These are phyloP conservation scores for Echinochloa phyllopogon DNA, from an alignment of 176 grass and related monocot genomes.

Conservation along the genomic window DNA sequence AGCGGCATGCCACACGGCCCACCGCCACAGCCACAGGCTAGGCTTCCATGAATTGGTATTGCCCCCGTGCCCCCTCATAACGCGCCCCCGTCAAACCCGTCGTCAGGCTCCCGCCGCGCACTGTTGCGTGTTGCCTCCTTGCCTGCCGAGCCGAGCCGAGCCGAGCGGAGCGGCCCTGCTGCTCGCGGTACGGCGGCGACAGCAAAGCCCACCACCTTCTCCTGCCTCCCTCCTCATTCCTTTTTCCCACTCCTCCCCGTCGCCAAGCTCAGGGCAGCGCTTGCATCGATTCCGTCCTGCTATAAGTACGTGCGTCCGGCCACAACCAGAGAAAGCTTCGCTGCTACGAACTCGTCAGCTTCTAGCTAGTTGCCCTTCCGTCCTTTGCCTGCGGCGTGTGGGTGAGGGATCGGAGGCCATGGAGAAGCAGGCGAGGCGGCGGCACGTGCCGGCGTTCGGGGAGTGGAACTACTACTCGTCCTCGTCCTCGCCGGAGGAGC, in stretches of 20 bases:
- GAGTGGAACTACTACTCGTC: slow-evolving; percentile 51
- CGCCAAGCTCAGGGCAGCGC: neutral
- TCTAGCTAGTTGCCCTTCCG: neutral
- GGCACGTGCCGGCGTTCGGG: slow-evolving; percentile 47
- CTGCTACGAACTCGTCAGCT: too few species aligned
- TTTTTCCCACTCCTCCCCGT: neutral
- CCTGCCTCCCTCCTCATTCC: neutral
- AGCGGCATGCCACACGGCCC: neutral
- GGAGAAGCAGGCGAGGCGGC: slow-evolving; percentile 35
- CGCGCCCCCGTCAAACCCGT: too few species aligned
- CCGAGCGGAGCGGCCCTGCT: too few species aligned
- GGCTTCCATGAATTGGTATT: too few species aligned
- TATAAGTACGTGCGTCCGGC: slow-evolving; percentile 4
- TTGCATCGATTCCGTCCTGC: neutral
- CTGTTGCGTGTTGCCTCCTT: too few species aligned
- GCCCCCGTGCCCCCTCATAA: neutral
- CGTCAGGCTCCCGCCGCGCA: too few species aligned
- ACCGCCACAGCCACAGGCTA: too few species aligned
- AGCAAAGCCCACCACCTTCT: neutral
- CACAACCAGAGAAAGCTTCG: neutral
- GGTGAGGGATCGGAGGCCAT: neutral
- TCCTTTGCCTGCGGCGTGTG: too few species aligned
- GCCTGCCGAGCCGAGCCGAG: too few species aligned
- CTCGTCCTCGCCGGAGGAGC: neutral
- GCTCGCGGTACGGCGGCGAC: too few species aligned